A percentile compares a stretch with the other conserved stretches of the same genome.
phyloP scores from a whole-genome alignment of 495 filamentous ascomycete species.

The Hyaloscypha finlandica region DNA sequence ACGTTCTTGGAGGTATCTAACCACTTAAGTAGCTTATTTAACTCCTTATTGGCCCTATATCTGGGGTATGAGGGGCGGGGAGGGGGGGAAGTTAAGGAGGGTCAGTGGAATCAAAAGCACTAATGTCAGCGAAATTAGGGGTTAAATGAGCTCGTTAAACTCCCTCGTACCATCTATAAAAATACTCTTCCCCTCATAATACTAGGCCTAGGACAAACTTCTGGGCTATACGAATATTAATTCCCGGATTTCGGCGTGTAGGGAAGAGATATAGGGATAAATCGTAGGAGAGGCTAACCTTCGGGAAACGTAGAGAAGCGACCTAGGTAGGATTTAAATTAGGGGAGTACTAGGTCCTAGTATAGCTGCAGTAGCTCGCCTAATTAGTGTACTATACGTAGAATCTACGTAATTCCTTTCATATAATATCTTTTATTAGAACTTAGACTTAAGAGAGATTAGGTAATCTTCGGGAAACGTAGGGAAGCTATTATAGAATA shows the following conservation, averaged over 20 bases:
- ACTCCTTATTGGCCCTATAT: background rate
- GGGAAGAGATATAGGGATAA: background rate
- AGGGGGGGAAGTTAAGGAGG: background rate
- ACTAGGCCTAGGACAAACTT: background rate
- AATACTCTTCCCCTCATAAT: background rate
- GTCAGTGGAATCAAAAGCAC: background rate
- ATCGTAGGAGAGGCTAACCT: slow-evolving; percentile 1
- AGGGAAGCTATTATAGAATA: background rate
- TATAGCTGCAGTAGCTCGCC: background rate
- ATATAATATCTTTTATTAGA: background rate
- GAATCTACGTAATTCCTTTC: background rate
- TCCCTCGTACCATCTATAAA: background rate
- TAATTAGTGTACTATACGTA: background rate
- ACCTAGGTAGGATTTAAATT: background rate
- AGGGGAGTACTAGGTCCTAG: background rate
- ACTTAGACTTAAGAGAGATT: background rate
- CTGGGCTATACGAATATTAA: background rate
- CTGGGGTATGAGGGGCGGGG: background rate
- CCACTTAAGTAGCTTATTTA: background rate
- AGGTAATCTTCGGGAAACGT: background rate
- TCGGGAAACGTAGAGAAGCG: background rate
- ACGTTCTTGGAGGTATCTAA: background rate
- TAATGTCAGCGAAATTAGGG: background rate
- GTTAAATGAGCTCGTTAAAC: background rate
- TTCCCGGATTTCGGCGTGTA: background rate